Base-by-base conservation (phyloP, 208 protist genomes). In the Trypanosoma rangeli region DNA sequence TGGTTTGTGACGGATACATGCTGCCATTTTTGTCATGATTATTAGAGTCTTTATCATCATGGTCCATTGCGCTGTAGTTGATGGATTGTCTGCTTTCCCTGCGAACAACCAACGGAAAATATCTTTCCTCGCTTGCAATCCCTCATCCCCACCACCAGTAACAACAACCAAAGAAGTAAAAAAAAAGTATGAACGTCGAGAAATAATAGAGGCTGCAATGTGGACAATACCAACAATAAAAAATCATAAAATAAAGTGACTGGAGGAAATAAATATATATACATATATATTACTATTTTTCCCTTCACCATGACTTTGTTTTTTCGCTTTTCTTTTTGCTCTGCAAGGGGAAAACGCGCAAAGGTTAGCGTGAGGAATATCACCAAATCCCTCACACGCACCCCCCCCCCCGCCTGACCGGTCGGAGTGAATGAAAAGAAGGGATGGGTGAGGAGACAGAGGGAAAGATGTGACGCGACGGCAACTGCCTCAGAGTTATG, bases 401-500 rank as follows among this genome's bases (percentile, higher is more conserved):
- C 12, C 13, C 42, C 8, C 42, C 42, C 15, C 3, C 12, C 13
- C 42, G 13, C 42, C 42, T 46, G 42, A 1, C 8, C 8, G 8
- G 42, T 46, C 8, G 15, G 42, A 46, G 13, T 46, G 12, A 46
- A 46, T 1, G 16, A 53, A n/a, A 1, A 53, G n/a, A 28, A 53
- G n/a, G 9, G 26, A 64, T 8, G 29, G 29, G 54, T 39, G 16
- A 55, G 31, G 22, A 26, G 37, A 66, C 18, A 29, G 55, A 18
- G 33, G 18, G 5, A 29, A 55, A 26, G 3, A 50, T 18, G 37
- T n/a, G 37, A 50, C 18, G 1, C 12, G 33, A 48, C 12, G 16
- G 37, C 35, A 64, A 64, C 37, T 64, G 29, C 58, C 58, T 64
- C 48, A 66, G 61, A 2, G n/a, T 39, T 26, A 59, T 22, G 48